Evolutionary conservation across 805 yeast species (phyloP).

Genomic region (Kluyveromyces wickerhamii): DNA sequence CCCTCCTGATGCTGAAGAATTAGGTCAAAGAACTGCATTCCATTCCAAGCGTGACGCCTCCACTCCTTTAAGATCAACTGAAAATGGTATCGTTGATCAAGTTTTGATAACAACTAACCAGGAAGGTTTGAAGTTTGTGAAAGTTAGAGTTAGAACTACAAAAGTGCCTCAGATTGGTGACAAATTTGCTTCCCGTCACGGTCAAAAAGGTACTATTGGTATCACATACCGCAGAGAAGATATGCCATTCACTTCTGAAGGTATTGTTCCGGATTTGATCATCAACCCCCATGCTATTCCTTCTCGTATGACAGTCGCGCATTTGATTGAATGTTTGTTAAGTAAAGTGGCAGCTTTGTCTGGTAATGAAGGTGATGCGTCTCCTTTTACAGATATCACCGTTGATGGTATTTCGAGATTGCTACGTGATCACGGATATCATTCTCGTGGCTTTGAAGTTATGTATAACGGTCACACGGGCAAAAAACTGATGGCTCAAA

Average conservation of each 20-base stretch:
- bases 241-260: conserved; percentile 95
- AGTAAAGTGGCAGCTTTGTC: conserved; percentile 91
- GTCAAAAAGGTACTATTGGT: conserved; percentile 99
- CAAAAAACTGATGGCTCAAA: conserved; percentile 94
- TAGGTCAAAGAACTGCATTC: conserved; percentile 97
- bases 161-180: conserved; percentile 99
- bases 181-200: conserved; percentile 98
- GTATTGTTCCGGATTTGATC: conserved; percentile 93
- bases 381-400: conserved; percentile 97
- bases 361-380: conserved; percentile 98
- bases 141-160: conserved; percentile 98
- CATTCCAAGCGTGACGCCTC: conserved; percentile 99
- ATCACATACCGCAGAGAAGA: conserved; percentile 97
- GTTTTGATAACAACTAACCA: conserved; percentile 94
- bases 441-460: conserved; percentile 96
- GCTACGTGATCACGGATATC: conserved; percentile 92
- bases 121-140: conserved; percentile 95
- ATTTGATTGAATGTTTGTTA: conserved; percentile 94
- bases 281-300: conserved; percentile 99
- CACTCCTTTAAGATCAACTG: conserved; percentile 93
- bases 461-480: conserved; percentile 99
- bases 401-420: conserved; percentile 93
- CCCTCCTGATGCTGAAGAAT: conserved; percentile 97
- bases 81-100: conserved; percentile 97
- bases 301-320: conserved; percentile 99